phyloP scores from a whole-genome alignment of 1,139 yeast genomes.

The Kodamaea arcana region DNA sequence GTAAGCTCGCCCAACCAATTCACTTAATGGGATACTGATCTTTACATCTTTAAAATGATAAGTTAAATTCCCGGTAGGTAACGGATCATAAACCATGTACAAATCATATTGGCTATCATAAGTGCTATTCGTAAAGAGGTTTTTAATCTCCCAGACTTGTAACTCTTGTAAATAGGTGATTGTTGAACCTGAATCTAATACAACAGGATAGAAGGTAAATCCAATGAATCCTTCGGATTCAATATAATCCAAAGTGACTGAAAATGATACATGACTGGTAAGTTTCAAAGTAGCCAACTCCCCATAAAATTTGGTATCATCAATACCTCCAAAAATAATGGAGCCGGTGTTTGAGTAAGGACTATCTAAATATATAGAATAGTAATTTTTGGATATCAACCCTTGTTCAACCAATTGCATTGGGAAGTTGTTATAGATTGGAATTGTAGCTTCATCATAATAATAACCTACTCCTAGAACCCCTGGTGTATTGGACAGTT shows the following conservation, averaged over 20 bases:
- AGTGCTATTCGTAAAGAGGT: too few relatives aligned
- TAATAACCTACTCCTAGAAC: conserved; percentile 17
- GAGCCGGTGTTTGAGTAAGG: conserved; percentile 15
- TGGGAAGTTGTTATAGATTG: conserved; percentile 19
- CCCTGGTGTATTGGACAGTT: conserved; percentile 9
- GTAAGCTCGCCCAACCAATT: conserved; percentile 1
- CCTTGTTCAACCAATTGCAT: conserved; percentile 16
- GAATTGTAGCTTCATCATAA: conserved; percentile 7
- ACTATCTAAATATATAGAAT: conserved; percentile 19
- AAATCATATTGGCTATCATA: not conserved
- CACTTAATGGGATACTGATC: not conserved
- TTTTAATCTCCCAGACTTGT: too few relatives aligned
- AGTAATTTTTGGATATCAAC: conserved; percentile 15
- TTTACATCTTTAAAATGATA: not conserved
- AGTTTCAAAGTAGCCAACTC: conserved; percentile 10
- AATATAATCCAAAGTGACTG: conserved; percentile 5
- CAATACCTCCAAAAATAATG: conserved; percentile 29
- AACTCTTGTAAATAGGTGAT: conserved; percentile 56
- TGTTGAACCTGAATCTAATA: conserved; percentile 68
- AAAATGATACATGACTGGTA: conserved; percentile 1
- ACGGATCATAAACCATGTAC: conserved; percentile 3
- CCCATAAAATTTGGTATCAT: conserved; percentile 24
- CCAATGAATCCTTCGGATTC: conserved; percentile 3
- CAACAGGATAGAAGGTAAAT: conserved; percentile 21
- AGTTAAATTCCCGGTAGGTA: not conserved